Evolutionary conservation across 208 protist species (phyloP), one percentile per base, ranked within the genome.

Genomic region (Trypanosoma brucei): DNA sequence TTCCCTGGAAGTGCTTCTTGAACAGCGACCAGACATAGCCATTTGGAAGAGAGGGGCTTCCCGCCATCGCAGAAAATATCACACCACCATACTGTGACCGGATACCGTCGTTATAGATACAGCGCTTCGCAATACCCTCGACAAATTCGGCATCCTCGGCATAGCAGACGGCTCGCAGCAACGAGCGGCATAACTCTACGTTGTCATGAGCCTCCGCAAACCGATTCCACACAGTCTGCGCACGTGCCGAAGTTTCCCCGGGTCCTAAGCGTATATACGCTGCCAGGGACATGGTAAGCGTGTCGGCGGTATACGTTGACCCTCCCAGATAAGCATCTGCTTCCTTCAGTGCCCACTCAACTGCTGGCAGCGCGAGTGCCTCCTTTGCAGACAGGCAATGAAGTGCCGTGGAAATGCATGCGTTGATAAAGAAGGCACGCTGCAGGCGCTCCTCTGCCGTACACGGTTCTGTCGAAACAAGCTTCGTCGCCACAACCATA

Each of bases 1-100:
- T 70, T n/a, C 68, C 75, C 0, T 71, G 54, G 60, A 92, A 93
- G 67, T 91, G 73, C 11, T 68, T 65, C 62, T 83, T 75, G 59
- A 95, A 95, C 38, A 84, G 79, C 11, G 70, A 61, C 87, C 90
- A 95, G 46, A 88, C 59, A 58, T 83, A 78, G 9, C 60, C 68
- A 22, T 52, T 54, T 7, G 60, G 62, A 46, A 92, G 69, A 44
- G 62, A 73, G 3, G 65, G 59, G 64, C 93, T 95, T 6, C 50
- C 35, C 13, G 73, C 35, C 34, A 86, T 65, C 9, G 68, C 72
- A 34, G 55, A 3, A 57, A 93, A 95, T n/a, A 93, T 71, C 9
- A 62, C 71, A 1, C 60, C 69, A 42, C 89, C 89, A 69, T 89
- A 93, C 55, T 93, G 89, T 38, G 76, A 83, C 48, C 89, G 89